Evolutionary conservation across 768 basidiomycete species (phyloP).

Genomic region (Fomitopsis serialis): DNA sequence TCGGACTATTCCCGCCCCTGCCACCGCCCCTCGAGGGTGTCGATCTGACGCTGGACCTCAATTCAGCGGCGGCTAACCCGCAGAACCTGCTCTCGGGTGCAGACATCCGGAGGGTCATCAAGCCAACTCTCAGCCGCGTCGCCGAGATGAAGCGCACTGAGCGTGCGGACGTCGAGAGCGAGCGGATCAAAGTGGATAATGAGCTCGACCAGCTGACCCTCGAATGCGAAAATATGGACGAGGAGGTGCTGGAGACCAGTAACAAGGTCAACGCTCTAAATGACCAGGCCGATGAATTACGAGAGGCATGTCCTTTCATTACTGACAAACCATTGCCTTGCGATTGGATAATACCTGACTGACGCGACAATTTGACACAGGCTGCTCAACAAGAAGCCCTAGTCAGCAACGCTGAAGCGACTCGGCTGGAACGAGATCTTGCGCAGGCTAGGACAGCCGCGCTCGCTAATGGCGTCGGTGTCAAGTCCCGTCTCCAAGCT

Average conservation of each 20-base stretch:
- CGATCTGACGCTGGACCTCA: constrained; percentile 77
- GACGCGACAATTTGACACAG: constrained; percentile 29
- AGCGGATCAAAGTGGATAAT: constrained; percentile 76
- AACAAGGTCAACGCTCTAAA: constrained; percentile 65
- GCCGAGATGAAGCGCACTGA: constrained; percentile 71
- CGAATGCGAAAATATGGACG: constrained; percentile 77
- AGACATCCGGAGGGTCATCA: constrained; percentile 67
- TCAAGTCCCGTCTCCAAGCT: constrained; percentile 71
- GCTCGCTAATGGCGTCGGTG: constrained; percentile 75
- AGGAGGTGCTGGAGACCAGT: constrained; percentile 69
- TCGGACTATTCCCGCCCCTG: constrained; percentile 75
- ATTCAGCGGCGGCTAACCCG: constrained; percentile 68
- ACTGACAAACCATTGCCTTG: not conserved
- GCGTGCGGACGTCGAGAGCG: constrained; percentile 66
- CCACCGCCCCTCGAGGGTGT: constrained; percentile 65
- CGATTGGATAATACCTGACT: not conserved
- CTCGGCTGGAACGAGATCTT: constrained; percentile 64
- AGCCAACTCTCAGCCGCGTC: constrained; percentile 68
- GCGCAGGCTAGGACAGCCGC: constrained; percentile 73
- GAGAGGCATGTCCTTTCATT: constrained; percentile 53
- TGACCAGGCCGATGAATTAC: constrained; percentile 74
- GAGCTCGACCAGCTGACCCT: constrained; percentile 72
- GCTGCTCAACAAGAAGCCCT: constrained; percentile 73
- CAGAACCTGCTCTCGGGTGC: constrained; percentile 62
- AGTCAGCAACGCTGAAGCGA: constrained; percentile 60